Conservation (phyloP, 371 early-diverging fungal species). For the Mucor ambiguus region DNA sequence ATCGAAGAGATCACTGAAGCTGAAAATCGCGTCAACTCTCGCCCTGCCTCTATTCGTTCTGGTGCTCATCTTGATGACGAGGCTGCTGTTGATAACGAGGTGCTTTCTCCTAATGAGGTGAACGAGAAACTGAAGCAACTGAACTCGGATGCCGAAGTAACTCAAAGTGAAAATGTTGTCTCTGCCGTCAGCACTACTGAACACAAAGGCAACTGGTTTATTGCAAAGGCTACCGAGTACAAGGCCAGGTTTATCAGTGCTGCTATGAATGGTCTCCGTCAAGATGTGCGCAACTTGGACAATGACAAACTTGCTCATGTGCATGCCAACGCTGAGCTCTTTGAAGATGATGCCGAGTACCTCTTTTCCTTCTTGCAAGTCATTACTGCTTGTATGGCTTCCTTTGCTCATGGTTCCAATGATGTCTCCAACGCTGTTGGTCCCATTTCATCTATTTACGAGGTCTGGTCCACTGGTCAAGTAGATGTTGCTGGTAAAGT, state of each 20-base stretch:
- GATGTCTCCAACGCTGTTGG: slow-evolving; percentile 91
- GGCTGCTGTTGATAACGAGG: slow-evolving; percentile 16
- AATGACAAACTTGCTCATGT: slow-evolving; percentile 49
- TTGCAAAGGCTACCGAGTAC: neutral
- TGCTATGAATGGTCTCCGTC: slow-evolving; percentile 49
- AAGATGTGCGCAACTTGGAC: slow-evolving; percentile 63
- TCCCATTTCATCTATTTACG: slow-evolving; percentile 68
- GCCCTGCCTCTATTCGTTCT: slow-evolving; percentile 42
- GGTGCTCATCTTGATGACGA: slow-evolving; percentile 8
- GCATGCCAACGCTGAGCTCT: slow-evolving; percentile 65
- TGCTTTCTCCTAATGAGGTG: slow-evolving; percentile 3
- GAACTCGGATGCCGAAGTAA: neutral
- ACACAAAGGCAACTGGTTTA: neutral
- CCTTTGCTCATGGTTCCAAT: slow-evolving; percentile 91
- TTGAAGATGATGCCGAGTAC: slow-evolving; percentile 79
- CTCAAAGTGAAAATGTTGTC: neutral
- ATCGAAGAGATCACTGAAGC: slow-evolving; percentile 21
- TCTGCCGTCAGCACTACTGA: neutral
- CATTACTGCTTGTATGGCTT: slow-evolving; percentile 79
- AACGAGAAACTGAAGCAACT: neutral
- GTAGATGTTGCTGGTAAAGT: slow-evolving; percentile 55
- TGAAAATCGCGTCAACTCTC: slow-evolving; percentile 33
- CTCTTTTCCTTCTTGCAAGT: slow-evolving; percentile 87
- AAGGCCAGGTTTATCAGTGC: slow-evolving; percentile 18
- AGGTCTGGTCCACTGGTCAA: slow-evolving; percentile 64